Evolutionary conservation across 768 basidiomycete species (phyloP).

Genomic region (Kwoniella pini): DNA sequence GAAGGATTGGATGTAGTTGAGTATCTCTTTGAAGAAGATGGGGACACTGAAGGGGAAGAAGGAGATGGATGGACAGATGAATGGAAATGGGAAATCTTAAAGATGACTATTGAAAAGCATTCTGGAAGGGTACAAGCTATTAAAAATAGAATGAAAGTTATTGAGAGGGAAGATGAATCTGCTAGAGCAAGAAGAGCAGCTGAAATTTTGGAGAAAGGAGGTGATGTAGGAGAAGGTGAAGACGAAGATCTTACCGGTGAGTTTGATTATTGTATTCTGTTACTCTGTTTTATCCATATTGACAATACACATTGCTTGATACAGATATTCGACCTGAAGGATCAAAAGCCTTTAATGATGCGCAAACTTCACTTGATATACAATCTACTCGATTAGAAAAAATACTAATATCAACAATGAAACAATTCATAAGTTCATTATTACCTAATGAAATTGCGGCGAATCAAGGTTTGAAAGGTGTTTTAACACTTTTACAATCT

Average conservation of each 20-base stretch:
- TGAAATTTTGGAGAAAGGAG: conserved; percentile 61
- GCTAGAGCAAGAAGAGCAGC: conserved; percentile 64
- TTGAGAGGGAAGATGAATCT: conserved; percentile 88
- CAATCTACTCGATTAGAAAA: conserved; percentile 39
- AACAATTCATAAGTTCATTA: conserved; percentile 37
- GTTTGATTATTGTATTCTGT: conserved; percentile 3
- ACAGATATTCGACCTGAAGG: conserved; percentile 33
- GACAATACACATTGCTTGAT: no score
- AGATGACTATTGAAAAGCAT: conserved; percentile 81
- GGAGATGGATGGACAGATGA: conserved; percentile 57
- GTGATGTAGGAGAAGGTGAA: conserved; percentile 67
- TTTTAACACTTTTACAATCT: conserved; percentile 32
- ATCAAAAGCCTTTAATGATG: conserved; percentile 39
- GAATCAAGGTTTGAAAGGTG: conserved; percentile 33
- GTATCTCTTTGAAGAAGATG: conserved; percentile 66
- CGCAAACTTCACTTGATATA: conserved; percentile 44
- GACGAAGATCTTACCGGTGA: conserved; percentile 45
- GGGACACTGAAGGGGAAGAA: conserved; percentile 56
- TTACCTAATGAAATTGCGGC: conserved; percentile 15
- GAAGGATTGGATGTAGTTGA: conserved; percentile 87
- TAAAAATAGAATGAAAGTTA: conserved; percentile 67
- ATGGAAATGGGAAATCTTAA: conserved; percentile 79
- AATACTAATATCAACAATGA: conserved; percentile 29
- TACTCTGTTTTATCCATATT: no score
- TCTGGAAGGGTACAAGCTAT: conserved; percentile 82